Conservation (phyloP, 2,329 filamentous ascomycete species). For the Neofusicoccum ribis region DNA sequence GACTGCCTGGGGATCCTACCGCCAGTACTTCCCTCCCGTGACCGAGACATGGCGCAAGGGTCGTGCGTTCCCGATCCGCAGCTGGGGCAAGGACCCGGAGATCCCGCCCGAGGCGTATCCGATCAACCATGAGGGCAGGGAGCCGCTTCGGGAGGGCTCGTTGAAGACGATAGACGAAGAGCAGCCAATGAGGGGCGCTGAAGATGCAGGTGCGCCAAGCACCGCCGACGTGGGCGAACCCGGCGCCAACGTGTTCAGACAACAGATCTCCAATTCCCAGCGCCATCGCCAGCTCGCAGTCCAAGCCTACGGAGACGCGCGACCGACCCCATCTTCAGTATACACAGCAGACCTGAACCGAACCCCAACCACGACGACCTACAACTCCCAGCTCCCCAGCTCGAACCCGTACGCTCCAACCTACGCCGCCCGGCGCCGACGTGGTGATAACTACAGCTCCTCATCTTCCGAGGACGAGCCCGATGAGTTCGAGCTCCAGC, state of each 20-base stretch:
- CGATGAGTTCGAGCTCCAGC: constrained; percentile 38
- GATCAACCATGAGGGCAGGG: constrained; percentile 29
- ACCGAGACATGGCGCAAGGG: constrained; percentile 59
- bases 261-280: constrained; percentile 40
- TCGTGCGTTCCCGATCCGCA: constrained; percentile 59
- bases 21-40: constrained; percentile 61
- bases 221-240: constrained; percentile 19
- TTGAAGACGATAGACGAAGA: constrained; percentile 34
- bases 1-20: constrained; percentile 55
- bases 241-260: constrained; percentile 38
- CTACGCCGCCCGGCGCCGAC: constrained; percentile 25
- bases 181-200: constrained; percentile 23
- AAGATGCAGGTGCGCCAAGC: constrained; percentile 7
- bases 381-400: constrained; percentile 34
- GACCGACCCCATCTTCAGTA: constrained; percentile 18
- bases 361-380: constrained; percentile 34
- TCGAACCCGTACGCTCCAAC: constrained; percentile 33
- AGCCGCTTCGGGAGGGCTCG: constrained; percentile 31
- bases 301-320: constrained; percentile 26
- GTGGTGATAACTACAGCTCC: constrained; percentile 37
- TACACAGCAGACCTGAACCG: constrained; percentile 34
- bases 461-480: constrained; percentile 42
- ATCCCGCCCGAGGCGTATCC: constrained; percentile 27
- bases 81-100: constrained; percentile 53
- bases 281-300: constrained; percentile 31